phyloP scores from a whole-genome alignment of 371 early-diverging fungal species.

The Syncephalis fuscata region DNA sequence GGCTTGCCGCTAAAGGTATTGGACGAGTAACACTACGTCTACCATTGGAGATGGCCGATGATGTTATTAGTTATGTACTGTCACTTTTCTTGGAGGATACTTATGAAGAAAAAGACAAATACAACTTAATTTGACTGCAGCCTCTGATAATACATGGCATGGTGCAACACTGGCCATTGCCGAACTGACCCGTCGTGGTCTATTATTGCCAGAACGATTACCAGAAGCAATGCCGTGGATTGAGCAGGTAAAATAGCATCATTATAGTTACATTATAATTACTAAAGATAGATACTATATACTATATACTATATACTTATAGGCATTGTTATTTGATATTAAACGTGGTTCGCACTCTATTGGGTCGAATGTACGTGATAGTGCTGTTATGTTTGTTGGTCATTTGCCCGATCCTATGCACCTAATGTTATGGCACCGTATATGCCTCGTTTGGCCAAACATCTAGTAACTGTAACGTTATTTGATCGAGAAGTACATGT shows the following conservation, averaged over 20 bases:
- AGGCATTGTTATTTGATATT: constrained; percentile 75
- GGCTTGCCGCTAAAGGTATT: constrained; percentile 92
- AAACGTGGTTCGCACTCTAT: constrained; percentile 76
- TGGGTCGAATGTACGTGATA: constrained; percentile 90
- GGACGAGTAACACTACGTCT: constrained; percentile 72
- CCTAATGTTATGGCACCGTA: constrained; percentile 41
- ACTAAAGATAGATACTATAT: not conserved
- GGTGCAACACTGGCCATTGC: constrained; percentile 87
- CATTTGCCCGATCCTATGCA: constrained; percentile 85
- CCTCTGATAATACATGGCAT: constrained; percentile 87
- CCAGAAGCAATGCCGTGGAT: constrained; percentile 61
- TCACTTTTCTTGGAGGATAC: constrained; percentile 57
- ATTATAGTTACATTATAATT: not conserved
- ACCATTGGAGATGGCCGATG: constrained; percentile 59
- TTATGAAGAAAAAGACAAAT: constrained; percentile 13
- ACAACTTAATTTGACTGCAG: constrained; percentile 47
- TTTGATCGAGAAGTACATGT: constrained; percentile 91
- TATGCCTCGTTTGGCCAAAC: constrained; percentile 42
- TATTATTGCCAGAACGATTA: constrained; percentile 54
- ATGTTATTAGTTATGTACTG: constrained; percentile 58
- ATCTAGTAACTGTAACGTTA: constrained; percentile 57
- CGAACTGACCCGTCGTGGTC: constrained; percentile 74
- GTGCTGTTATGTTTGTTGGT: constrained; percentile 96
- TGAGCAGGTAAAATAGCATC: constrained; percentile 22
- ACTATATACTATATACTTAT: not conserved